A percentile compares a stretch with the other conserved stretches of the same genome.
Conservation (phyloP, 108 stramenopile genomes). For the Cyclotella choctawhatcheeana region DNA sequence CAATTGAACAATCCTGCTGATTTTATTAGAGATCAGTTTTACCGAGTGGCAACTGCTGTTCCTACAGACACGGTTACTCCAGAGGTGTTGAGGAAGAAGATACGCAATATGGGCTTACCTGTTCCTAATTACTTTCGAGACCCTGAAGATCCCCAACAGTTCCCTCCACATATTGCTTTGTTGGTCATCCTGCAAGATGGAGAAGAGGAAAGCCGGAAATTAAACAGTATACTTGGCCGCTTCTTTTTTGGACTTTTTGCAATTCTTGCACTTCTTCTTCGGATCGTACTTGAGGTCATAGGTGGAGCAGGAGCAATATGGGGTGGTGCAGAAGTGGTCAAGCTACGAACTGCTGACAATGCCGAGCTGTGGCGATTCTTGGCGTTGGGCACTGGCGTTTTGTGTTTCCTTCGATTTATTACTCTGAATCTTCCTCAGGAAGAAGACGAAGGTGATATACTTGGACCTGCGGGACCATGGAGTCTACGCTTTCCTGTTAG, state of each 20-base stretch:
- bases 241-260: constrained; percentile 34
- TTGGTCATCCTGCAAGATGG: constrained; percentile 49
- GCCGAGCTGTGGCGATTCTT: constrained; percentile 41
- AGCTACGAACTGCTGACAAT: constrained; percentile 29
- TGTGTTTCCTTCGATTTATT: constrained; percentile 39
- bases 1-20: constrained; percentile 46
- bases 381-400: constrained; percentile 25
- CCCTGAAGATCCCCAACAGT: constrained; percentile 34
- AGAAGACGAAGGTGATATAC: constrained; percentile 48
- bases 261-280: constrained; percentile 31
- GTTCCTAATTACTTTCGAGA: constrained; percentile 48
- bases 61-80: constrained; percentile 22
- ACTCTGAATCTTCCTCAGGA: constrained; percentile 36
- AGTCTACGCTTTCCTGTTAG: constrained; percentile 33
- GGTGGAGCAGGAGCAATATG: constrained; percentile 50
- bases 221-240: constrained; percentile 31
- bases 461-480: constrained; percentile 49
- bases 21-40: constrained; percentile 46
- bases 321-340: constrained; percentile 37
- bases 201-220: constrained; percentile 35
- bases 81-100: constrained; percentile 39
- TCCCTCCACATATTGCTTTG: constrained; percentile 46
- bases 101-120: constrained; percentile 32
- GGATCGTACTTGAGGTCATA: constrained; percentile 41
- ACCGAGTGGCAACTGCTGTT: constrained; percentile 23